phyloP scores from a whole-genome alignment of 2,329 filamentous ascomycete genomes.

The Neofusicoccum laricinum region DNA sequence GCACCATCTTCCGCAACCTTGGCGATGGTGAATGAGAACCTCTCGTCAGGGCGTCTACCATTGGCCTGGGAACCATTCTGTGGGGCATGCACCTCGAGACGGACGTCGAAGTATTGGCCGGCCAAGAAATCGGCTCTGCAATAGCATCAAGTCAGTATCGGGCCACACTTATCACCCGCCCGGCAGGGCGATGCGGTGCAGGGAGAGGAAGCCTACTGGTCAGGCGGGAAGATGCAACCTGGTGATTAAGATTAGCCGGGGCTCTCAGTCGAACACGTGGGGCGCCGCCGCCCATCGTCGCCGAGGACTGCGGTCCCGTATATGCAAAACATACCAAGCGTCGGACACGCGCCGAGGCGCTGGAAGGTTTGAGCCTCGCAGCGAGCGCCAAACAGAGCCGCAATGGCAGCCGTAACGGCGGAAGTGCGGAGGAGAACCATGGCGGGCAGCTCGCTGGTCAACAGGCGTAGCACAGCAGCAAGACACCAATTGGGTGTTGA shows the following conservation, averaged over 20 bases:
- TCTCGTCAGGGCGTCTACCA: conserved; percentile 65
- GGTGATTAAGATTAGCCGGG: conserved; percentile 20
- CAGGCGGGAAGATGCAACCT: conserved; percentile 56
- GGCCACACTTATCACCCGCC: not conserved
- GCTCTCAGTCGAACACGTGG: not conserved
- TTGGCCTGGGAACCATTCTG: conserved; percentile 78
- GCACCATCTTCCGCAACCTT: conserved; percentile 56
- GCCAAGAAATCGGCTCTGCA: conserved; percentile 72
- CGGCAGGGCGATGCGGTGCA: conserved; percentile 2
- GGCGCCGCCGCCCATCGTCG: not conserved
- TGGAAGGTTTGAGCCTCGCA: conserved; percentile 52
- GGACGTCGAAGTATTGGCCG: conserved; percentile 80
- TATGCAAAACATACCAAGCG: conserved; percentile 42
- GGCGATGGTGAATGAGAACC: conserved; percentile 71
- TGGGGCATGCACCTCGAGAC: conserved; percentile 77
- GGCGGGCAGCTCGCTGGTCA: not conserved
- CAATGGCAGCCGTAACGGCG: not conserved
- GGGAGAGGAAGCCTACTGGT: conserved; percentile 44
- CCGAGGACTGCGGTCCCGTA: not conserved
- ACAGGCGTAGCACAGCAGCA: not conserved
- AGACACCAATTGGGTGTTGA: not conserved
- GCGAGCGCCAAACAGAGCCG: conserved; percentile 18
- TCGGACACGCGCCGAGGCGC: conserved; percentile 54
- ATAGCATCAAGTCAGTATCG: not conserved
- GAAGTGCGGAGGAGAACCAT: not conserved